Evolutionary conservation across 1,284 basidiomycete genomes (phyloP).

Genomic region (Ganoderma meredithae): DNA sequence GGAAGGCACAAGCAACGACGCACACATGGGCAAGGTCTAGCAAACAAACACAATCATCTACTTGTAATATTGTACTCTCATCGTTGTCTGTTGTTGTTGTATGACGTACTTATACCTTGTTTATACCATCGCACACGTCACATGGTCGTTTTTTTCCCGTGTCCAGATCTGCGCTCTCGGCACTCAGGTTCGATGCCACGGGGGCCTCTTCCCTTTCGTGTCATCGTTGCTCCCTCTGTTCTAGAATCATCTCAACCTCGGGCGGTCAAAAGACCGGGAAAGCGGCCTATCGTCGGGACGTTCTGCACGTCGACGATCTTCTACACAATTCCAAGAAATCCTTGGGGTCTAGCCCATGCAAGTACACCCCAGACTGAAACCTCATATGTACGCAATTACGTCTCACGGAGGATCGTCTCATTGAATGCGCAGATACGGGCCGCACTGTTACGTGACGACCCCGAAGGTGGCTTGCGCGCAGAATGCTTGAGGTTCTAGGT

Average conservation of each 20-base stretch:
- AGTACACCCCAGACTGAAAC: not conserved
- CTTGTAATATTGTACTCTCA: constrained; percentile 16
- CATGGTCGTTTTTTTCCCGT: not conserved
- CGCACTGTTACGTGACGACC: not conserved
- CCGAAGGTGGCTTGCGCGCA: not conserved
- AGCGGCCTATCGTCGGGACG: not conserved
- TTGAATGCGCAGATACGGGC: not conserved
- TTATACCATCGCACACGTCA: constrained; percentile 16
- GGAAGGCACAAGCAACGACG: constrained; percentile 3
- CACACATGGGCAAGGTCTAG: constrained; percentile 1
- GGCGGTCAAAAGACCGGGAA: not conserved
- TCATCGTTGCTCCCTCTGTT: not conserved
- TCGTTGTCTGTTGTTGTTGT: constrained; percentile 12
- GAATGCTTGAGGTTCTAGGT: not conserved
- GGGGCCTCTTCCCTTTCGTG: not conserved
- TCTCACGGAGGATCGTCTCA: constrained; percentile 1
- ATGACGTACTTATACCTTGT: constrained; percentile 10
- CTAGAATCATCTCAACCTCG: not conserved
- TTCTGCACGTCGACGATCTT: not conserved
- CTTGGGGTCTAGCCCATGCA: not conserved
- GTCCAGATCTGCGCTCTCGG: not conserved
- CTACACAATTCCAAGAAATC: not conserved
- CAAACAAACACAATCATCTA: constrained; percentile 4
- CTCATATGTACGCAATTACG: not conserved
- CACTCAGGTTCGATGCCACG: not conserved